These are phyloP conservation scores for Poteriospumella lacustris DNA, from an alignment of 108 stramenopile genomes.

Conservation along the genomic window DNA sequence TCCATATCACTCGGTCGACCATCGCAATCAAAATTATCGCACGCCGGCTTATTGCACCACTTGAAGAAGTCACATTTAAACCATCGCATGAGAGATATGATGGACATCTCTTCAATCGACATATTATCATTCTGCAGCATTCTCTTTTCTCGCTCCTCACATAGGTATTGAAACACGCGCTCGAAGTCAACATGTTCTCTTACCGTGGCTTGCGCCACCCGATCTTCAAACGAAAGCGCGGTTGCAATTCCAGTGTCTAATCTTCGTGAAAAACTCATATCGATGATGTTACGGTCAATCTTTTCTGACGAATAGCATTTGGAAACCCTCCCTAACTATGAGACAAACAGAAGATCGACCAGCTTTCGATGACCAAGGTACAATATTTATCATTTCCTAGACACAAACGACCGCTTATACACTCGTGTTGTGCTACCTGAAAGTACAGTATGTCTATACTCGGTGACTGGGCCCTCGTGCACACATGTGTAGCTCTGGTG, in stretches of 20 bases:
- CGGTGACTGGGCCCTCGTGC: no score
- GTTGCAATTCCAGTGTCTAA: not conserved
- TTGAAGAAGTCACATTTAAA: conserved; percentile 63
- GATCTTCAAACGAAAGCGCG: not conserved
- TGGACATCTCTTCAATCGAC: not conserved
- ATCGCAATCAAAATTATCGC: conserved; percentile 40
- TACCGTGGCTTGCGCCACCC: not conserved
- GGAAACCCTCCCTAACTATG: no score
- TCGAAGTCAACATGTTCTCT: not conserved
- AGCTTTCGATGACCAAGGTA: no score
- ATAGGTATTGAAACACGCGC: not conserved
- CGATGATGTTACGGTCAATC: no score
- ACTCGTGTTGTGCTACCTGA: no score
- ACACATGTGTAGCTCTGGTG: no score
- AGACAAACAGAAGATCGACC: no score
- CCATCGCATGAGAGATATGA: conserved; percentile 39
- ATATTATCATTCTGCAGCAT: not conserved
- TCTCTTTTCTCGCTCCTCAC: not conserved
- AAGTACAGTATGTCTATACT: no score
- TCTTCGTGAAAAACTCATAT: no score
- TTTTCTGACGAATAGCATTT: no score
- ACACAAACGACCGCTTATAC: no score
- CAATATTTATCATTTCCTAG: no score
- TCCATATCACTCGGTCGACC: conserved; percentile 1
- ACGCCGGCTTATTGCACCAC: conserved; percentile 58